Base-by-base conservation (phyloP, 2,329 filamentous ascomycete genomes). In the Massarina eburnea region DNA sequence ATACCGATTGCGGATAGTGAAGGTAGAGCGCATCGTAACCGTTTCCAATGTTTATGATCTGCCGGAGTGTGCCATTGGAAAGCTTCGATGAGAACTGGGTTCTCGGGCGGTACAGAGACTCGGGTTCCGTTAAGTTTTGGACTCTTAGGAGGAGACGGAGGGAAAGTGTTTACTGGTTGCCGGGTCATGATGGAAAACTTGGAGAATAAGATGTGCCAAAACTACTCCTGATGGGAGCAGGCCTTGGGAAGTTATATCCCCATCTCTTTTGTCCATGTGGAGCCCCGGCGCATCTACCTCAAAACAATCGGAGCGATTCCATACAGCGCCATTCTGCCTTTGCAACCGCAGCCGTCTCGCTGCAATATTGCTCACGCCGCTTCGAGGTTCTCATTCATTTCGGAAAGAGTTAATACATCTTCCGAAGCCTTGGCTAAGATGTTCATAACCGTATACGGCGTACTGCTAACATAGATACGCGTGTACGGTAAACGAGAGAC, bases 21-120 rank as follows among this genome's bases (percentile, higher is more conserved):
- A 0, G 78, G 74, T 2, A 84, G 57, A 3, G 72, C 72, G 15
- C 70, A 65, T 17, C 68, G 62, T 2, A 86, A 74, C 6, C 82
- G 77, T 20, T 70, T 63, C 77, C 80, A 86, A 62, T 86, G 83
- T 27, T 52, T 49, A 45, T 77, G 67, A 49, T 82, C 77, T 27
- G 76, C 75, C 2, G 81, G 80, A 3, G 80, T 74, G 60, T 87
- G 80, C 84, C 85, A 88, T 71, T 88, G 85, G 64, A 87, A 88
- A 15, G 75, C 79, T 64, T 87, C 82, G 51, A 88, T 76, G 71
- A 87, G 38, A 21, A 49, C 42, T 7, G 41, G 46, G 29, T 49
- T 49, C 17, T 34, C 10, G 9, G 17, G 26, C 80, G 42, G 27
- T 32, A 26, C 4, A 4, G 1, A 8, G n/a, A 2, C 34, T 15